Evolutionary conservation across 2,329 filamentous ascomycete species (phyloP), one percentile per base, ranked within the genome.

Genomic region (Neofusicoccum sp.): DNA sequence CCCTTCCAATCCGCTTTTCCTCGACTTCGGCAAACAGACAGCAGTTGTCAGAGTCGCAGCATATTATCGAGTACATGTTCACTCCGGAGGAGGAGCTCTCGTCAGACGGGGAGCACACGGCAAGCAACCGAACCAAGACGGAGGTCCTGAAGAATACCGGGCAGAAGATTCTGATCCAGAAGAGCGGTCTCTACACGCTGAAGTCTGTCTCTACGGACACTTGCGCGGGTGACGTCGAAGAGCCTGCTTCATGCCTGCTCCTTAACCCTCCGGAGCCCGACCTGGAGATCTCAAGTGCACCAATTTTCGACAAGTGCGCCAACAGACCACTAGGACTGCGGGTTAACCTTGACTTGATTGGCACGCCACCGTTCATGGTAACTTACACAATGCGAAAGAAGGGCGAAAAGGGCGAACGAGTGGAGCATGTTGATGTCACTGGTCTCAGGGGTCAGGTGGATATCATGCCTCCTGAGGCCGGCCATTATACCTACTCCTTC

Each of bases 231-330:
- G 93, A 98, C 67, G 87, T 99, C 4, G 83, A 93, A 65, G 95
- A 99, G 73, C 95, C 95, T 30, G 90, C 93, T 2, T 95, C 93
- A n/a, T 98, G 93, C 73, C 81, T 96, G 62, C 79, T 99, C 58
- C 82, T 96, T 65, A 99, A 98, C 66, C 95, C 95, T 4, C 88
- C 95, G 0, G 88, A 96, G 75, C 95, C 95, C 8, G 86, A 88
- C 60, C 74, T 99, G 61, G 81, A 85, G 4, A 79, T 99, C 53
- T 84, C 83, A 33, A 82, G 86, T 6, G 89, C 96, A 67, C 88
- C 92, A 64, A 92, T 99, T 44, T 89, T 91, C 57, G 95, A 99
- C 74, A 96, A 96, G 72, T 99, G 95, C 73, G 93, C 93, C 36
- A 92, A 93, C 49, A 96, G 92, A 70, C 91, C 95, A 0, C 90